Base-by-base conservation (phyloP, 2,329 filamentous ascomycete genomes). In the Exophiala xenobiotica region DNA sequence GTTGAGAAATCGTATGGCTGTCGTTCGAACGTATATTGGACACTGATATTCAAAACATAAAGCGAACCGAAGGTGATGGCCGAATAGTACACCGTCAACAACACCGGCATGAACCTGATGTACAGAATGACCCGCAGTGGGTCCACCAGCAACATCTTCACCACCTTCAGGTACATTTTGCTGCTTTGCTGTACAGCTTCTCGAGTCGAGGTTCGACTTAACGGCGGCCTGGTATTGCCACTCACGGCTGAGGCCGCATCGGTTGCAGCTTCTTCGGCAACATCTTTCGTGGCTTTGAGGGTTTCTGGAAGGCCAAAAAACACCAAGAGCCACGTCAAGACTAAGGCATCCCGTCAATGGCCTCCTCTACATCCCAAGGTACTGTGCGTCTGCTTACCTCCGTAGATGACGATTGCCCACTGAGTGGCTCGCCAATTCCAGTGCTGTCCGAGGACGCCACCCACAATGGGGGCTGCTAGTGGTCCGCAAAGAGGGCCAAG, bases 401-500 rank as follows among this genome's bases (percentile, higher is more conserved):
- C 88, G 63, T 86, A 92, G 16, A 84, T 83, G 18, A 81, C 78
- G 31, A 89, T 76, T 59, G 90, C 90, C 85, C 87, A 93, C 73
- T 89, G 81, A 1, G 87, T 88, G 31, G 83, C 83, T 61, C 86
- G 76, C 89, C 89, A 93, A 1, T 84, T 82, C 63, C 86, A 83
- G 4, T 68, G 74, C 59, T 88, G 72, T 1, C 85, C 77, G n/a
- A 95, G 70, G 0, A 78, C 81, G 37, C 88, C 89, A 46, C 88
- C 89, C 24, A 93, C 75, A 46, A 93, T 86, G 1, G 89, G 89
- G 0, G 86, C 83, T 4, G 92, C 67, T 11, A 93, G 70, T 0
- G 89, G 89, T 0, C 88, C 88, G 42, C 83, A 78, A 6, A 93
- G 70, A 0, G 89, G 88, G 0, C 89, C 89, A 0, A 93, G 76